Evolutionary conservation across 768 basidiomycete species (phyloP).

Genomic region (Phaeotremella skinneri): DNA sequence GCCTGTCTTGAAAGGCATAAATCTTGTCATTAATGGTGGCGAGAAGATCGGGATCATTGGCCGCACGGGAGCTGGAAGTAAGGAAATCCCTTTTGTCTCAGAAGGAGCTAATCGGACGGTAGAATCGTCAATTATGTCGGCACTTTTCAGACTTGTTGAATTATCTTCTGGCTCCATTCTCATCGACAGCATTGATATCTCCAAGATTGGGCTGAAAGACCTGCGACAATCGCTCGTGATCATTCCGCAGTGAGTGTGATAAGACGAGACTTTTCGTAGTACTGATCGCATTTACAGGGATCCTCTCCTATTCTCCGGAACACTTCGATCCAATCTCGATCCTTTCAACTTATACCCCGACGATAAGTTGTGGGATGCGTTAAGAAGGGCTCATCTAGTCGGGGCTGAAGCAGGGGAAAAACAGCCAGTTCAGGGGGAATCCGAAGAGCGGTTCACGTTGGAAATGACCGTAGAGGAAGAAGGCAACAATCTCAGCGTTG

Average conservation of each 20-base stretch:
- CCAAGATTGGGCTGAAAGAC: slow-evolving; percentile 61
- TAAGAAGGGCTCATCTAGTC: slow-evolving; percentile 74
- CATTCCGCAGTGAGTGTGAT: slow-evolving; percentile 53
- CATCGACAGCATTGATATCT: slow-evolving; percentile 59
- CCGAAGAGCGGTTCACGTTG: slow-evolving; percentile 62
- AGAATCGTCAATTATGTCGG: slow-evolving; percentile 43
- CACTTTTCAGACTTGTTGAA: slow-evolving; percentile 63
- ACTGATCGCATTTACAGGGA: slow-evolving; percentile 70
- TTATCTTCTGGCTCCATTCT: slow-evolving; percentile 60
- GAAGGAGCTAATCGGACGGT: slow-evolving; percentile 63
- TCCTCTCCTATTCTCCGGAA: slow-evolving; percentile 23
- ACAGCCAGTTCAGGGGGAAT: slow-evolving; percentile 24
- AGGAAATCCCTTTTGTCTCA: slow-evolving; percentile 75
- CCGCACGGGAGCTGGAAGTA: slow-evolving; percentile 68
- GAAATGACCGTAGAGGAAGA: slow-evolving; percentile 64
- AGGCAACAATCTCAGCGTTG: slow-evolving; percentile 65
- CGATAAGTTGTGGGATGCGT: slow-evolving; percentile 72
- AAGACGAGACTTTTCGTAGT: slow-evolving; percentile 54
- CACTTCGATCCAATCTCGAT: slow-evolving; percentile 70
- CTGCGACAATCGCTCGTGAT: slow-evolving; percentile 53
- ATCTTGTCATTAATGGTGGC: slow-evolving; percentile 65
- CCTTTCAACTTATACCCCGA: slow-evolving; percentile 68
- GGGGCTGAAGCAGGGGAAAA: slow-evolving; percentile 57
- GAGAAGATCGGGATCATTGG: slow-evolving; percentile 80
- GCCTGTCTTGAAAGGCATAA: slow-evolving; percentile 70